Conservation (phyloP, 1,139 yeast species). For the Sugiyamaella sp. region DNA sequence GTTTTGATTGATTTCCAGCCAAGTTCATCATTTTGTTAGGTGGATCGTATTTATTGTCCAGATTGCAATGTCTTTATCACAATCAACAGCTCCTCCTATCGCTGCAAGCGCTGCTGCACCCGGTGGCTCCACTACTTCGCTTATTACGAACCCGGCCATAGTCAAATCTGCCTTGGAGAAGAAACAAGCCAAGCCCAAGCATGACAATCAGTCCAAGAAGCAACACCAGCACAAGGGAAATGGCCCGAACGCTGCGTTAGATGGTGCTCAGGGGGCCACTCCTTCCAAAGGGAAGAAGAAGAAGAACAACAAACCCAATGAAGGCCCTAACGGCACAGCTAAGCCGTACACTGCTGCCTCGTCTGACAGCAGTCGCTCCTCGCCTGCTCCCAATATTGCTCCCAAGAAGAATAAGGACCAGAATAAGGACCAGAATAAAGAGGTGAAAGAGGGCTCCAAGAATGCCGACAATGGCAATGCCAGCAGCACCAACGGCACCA, state of each 20-base stretch:
- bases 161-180: slow-evolving; percentile 35
- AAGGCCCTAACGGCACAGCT: not conserved
- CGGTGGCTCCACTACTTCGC: slow-evolving; percentile 20
- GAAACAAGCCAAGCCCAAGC: slow-evolving; percentile 16
- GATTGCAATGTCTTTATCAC: not conserved
- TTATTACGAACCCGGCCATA: slow-evolving; percentile 38
- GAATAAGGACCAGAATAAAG: not conserved
- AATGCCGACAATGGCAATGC: not conserved
- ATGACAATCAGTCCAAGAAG: slow-evolving; percentile 8
- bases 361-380: slow-evolving; percentile 10
- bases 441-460: slow-evolving; percentile 2
- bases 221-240: slow-evolving; percentile 2
- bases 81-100: not conserved
- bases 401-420: not conserved
- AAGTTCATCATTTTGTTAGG: not conserved
- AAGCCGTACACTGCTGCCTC: not conserved
- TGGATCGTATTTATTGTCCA: not conserved
- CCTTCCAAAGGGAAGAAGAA: not conserved
- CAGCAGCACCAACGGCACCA: slow-evolving; percentile 4
- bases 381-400: not conserved
- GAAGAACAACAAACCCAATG: slow-evolving; percentile 3
- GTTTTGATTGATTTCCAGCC: not conserved
- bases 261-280: not conserved
- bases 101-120: not conserved
- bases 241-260: slow-evolving; percentile 5